phyloP scores from a whole-genome alignment of 2,329 filamentous ascomycete species.

The Curvularia eragrostidis region DNA sequence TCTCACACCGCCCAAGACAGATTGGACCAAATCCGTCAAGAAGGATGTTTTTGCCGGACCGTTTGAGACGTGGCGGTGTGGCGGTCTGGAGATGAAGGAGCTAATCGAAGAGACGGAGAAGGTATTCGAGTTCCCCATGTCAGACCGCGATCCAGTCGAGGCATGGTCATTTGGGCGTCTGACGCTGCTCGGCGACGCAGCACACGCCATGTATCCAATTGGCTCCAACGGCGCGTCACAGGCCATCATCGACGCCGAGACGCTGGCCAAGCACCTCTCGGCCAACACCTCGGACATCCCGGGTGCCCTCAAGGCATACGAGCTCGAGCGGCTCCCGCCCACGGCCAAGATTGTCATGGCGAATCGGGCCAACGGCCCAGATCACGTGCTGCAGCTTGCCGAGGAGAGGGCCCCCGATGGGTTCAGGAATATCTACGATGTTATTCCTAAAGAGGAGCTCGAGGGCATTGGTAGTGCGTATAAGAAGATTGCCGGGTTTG shows the following conservation, averaged over 20 bases:
- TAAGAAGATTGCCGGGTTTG: conserved; percentile 56
- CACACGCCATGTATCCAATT: conserved; percentile 54
- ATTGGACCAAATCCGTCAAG: conserved; percentile 54
- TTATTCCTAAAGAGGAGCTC: conserved; percentile 51
- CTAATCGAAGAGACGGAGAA: conserved; percentile 53
- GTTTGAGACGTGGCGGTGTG: conserved; percentile 54
- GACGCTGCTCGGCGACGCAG: conserved; percentile 53
- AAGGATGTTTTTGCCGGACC: conserved; percentile 51
- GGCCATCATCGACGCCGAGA: conserved; percentile 55
- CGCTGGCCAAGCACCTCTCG: conserved; percentile 46
- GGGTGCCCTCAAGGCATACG: conserved; percentile 49
- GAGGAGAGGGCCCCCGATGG: conserved; percentile 54
- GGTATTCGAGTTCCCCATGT: conserved; percentile 58
- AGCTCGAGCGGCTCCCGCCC: conserved; percentile 51
- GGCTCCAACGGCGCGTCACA: conserved; percentile 55
- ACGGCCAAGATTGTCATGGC: conserved; percentile 57
- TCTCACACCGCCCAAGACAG: conserved; percentile 53
- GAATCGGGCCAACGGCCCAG: conserved; percentile 56
- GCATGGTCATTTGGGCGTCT: conserved; percentile 48
- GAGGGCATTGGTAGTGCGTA: conserved; percentile 47
- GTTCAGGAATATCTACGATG: conserved; percentile 50
- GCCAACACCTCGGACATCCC: conserved; percentile 33
- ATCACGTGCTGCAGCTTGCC: conserved; percentile 56
- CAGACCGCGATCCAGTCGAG: conserved; percentile 53
- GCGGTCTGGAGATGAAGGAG: conserved; percentile 53